Evolutionary conservation across 2,329 filamentous ascomycete species (phyloP), one percentile per base, ranked within the genome.

Genomic region (Cadophora malorum): DNA sequence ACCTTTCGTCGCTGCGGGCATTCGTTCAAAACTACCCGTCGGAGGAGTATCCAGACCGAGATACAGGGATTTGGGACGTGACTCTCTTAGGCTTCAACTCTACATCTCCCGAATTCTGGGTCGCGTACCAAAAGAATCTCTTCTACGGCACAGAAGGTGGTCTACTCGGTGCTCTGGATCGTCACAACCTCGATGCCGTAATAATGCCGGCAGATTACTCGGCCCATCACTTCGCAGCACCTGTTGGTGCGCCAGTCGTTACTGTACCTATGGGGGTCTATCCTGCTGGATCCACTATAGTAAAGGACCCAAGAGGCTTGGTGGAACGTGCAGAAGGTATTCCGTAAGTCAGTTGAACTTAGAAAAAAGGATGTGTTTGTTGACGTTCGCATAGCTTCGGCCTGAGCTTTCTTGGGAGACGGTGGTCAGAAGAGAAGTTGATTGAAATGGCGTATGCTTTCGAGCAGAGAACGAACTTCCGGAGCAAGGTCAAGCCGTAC

Each of bases 211-310:
- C 87, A 0, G 71, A 78, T 14, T 78, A 83, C 28, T 80, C 84
- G 0, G 78, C 82, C 0, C 55, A 58, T 23, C 76, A 78, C 1
- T 80, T 86, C 4, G 83, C 86, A 1, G 86, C 86, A 0, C 77
- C 88, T 23, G 81, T 88, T 0, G 89, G 88, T 0, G 81, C 83
- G 0, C 90, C 90, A 0, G 82, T 88, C 4, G 79, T 92, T 12
- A 88, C 86, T 0, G 85, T 92, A 0, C 90, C 90, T 0, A 78
- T 92, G 67, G 88, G 89, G 0, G 82, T 82, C 47, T 85, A 83
- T 63, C 85, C 86, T 0, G 71, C 78, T 0, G 82, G 83, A 33
- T 83, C 82, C 6, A 62, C 61, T 31, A 52, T 74, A 9, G 81
- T 88, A 2, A 74, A 77, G 23, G 77, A 77, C 41, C 84, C 85